Conservation (phyloP, 1,284 basidiomycete species). For the Apiotrichum domesticum region DNA sequence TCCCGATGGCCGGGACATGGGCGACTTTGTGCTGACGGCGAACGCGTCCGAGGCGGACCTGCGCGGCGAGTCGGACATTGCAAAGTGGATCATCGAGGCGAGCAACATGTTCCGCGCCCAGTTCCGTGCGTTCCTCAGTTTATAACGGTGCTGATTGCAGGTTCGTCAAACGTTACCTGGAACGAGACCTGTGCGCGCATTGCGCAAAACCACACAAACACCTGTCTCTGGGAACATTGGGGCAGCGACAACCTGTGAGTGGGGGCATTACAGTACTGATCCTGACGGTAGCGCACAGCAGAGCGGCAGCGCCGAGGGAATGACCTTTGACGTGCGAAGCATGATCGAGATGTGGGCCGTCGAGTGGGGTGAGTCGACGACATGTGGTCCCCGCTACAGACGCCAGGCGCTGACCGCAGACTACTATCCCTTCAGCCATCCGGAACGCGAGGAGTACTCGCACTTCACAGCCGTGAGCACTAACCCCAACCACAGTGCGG, state of each 20-base stretch:
- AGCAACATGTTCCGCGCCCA: conserved; percentile 10
- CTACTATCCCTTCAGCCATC: conserved; percentile 15
- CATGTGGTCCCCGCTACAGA: background rate
- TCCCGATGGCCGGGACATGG: background rate
- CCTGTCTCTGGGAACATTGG: conserved; percentile 17
- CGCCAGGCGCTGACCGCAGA: conserved; percentile 1
- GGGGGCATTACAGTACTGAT: background rate
- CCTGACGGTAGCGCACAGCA: conserved; percentile 2
- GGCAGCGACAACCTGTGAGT: conserved; percentile 15
- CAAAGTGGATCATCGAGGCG: conserved; percentile 11
- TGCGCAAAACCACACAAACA: conserved; percentile 8
- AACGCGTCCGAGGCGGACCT: conserved; percentile 8
- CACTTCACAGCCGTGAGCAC: conserved; percentile 15
- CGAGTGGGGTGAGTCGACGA: conserved; percentile 11
- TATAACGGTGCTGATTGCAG: background rate
- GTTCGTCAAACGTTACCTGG: conserved; percentile 9
- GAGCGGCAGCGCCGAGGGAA: background rate
- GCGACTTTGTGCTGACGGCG: conserved; percentile 7
- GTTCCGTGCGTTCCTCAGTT: conserved; percentile 8
- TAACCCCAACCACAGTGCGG: background rate
- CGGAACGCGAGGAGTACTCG: conserved; percentile 7
- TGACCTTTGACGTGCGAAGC: conserved; percentile 11
- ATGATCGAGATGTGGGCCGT: conserved; percentile 17
- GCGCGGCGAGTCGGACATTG: conserved; percentile 5
- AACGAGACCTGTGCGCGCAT: conserved; percentile 11